Conservation (phyloP, 345 rosid genomes). For the Abelmoschus esculentus region DNA sequence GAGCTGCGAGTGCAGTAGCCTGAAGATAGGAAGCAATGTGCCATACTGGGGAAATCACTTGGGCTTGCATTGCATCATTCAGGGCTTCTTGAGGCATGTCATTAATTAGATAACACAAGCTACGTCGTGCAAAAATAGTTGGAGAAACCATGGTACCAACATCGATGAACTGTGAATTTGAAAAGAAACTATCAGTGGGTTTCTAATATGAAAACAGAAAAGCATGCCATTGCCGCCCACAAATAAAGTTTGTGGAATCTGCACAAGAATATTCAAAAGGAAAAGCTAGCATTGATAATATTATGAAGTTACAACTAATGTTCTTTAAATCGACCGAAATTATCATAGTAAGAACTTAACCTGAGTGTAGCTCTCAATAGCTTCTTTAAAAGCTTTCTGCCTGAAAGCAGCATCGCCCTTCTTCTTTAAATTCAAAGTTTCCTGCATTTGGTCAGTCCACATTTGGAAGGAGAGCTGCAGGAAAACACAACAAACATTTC, state of each 20-base stretch:
- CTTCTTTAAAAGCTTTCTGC: slow-evolving; percentile 57
- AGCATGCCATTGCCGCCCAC: no score
- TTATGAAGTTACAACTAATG: not conserved
- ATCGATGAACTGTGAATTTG: slow-evolving; percentile 51
- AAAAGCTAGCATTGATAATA: not conserved
- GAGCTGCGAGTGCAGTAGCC: slow-evolving; percentile 49
- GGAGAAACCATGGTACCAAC: slow-evolving; percentile 74
- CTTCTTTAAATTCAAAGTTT: slow-evolving; percentile 68
- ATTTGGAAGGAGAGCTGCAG: slow-evolving; percentile 74
- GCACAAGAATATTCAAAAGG: not conserved
- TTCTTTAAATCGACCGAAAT: not conserved
- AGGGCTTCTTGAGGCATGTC: slow-evolving; percentile 67
- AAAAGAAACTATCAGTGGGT: not conserved
- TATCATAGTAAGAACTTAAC: slow-evolving; percentile 21
- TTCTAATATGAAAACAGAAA: no score
- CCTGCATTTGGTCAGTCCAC: slow-evolving; percentile 89
- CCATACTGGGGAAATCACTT: slow-evolving; percentile 69
- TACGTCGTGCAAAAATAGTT: slow-evolving; percentile 63
- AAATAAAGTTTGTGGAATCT: no score
- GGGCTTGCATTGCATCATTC: slow-evolving; percentile 70
- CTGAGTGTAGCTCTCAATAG: slow-evolving; percentile 62
- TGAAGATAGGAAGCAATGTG: slow-evolving; percentile 71
- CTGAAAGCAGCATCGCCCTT: slow-evolving; percentile 76
- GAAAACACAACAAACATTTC: slow-evolving; percentile 8
- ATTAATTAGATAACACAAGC: slow-evolving; percentile 59